Evolutionary conservation across 495 filamentous ascomycete species (phyloP), one percentile per base, ranked within the genome.

Genomic region (Geoglossum glabrum): DNA sequence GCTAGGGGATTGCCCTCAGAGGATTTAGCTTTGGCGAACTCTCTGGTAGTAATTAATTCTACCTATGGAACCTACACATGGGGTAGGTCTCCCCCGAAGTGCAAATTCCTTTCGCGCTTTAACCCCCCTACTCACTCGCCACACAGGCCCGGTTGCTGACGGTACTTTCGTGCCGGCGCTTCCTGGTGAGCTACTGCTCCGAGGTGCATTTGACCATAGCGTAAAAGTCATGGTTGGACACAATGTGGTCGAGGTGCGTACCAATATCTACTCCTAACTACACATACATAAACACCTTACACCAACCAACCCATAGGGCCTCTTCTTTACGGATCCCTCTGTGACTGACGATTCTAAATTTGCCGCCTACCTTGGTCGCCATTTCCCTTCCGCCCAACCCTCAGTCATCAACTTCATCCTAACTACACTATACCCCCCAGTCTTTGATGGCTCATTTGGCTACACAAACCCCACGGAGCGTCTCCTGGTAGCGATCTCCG

Each of bases 61-160:
- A 63, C 70, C 19, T 86, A 83, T 62, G 66, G 77, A 33, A 67
- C 73, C 4, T 83, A 85, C 58, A 77, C 75, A 7, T 47, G 33
- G 13, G 64, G 83, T 64, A 3, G 73, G 76, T 4, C 71, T 7
- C 74, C 76, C 9, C 78, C 82, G 56, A 61, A 73, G 10, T 85
- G 81, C 56, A 72, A 68, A 59, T 69, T 66, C 11, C 67, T 58
- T 27, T 69, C 80, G 30, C 80, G 74, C 15, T 66, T 66, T 31
- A 65, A 69, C 9, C 73, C 69, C 3, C 66, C 68, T 43, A 72
- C 54, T 56, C 72, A 67, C 61, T 76, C 75, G 34, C 84, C 76
- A 75, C 78, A 0, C 83, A 61, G 62, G 79, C 27, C 81, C 81
- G 8, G 81, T 84, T 1, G 77, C 79, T 1, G 82, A 86, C 59